A percentile compares a stretch with the other conserved stretches of the same genome.
Evolutionary conservation across 441 rosid species (phyloP).

Genomic region (Melastoma candidum): DNA sequence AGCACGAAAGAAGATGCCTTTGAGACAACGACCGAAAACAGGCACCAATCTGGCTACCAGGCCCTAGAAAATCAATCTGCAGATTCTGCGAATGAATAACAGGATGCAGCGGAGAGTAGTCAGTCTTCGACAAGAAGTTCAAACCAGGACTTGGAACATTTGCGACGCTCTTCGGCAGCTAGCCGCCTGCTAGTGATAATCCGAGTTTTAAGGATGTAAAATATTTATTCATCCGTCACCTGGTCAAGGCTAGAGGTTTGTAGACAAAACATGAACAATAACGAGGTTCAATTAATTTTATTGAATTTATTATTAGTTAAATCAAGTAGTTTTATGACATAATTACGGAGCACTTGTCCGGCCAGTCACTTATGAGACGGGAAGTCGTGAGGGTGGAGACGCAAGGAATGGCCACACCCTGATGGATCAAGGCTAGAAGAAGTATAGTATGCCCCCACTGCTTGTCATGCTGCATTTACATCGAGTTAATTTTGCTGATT

Average conservation of each 20-base stretch:
- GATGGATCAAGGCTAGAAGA: constrained; percentile 84
- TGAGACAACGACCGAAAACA: constrained; percentile 6
- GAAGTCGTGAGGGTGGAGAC: constrained; percentile 94
- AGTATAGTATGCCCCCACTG: constrained; percentile 17
- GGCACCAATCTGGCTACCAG: constrained; percentile 18
- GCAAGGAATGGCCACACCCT: constrained; percentile 90
- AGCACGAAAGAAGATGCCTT: constrained; percentile 27
- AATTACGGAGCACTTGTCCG: constrained; percentile 44
- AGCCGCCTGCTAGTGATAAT: no score
- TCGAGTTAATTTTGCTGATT: neutral
- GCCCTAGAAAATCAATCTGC: constrained; percentile 19
- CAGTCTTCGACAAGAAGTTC: neutral
- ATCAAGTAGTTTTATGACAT: no score
- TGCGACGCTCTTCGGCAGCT: no score
- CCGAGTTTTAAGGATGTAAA: no score
- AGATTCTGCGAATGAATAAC: constrained; percentile 11
- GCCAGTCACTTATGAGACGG: constrained; percentile 75
- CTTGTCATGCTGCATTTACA: neutral
- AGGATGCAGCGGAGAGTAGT: constrained; percentile 4
- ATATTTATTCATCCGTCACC: no score
- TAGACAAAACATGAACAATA: no score
- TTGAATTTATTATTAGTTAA: no score
- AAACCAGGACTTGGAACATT: no score
- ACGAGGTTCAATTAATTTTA: no score
- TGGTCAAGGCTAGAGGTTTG: no score